A percentile compares a stretch with the other conserved stretches of the same genome.
Evolutionary conservation across 441 rosid species (phyloP).

Genomic region (Brassica hybrid): DNA sequence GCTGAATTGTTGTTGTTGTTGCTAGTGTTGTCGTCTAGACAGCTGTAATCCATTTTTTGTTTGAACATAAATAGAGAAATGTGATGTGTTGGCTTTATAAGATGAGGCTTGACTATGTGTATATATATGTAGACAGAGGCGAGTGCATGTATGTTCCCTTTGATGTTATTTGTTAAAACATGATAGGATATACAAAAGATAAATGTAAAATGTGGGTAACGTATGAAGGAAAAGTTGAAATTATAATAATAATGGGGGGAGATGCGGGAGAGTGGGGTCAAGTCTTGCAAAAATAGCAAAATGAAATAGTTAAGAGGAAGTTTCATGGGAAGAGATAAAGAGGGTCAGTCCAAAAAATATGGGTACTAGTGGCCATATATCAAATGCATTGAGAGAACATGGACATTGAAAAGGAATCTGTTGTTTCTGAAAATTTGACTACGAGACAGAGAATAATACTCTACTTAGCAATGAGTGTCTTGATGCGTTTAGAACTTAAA

Average conservation of each 20-base stretch:
- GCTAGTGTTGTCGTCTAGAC: conserved; percentile 62
- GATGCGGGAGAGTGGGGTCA: conserved; percentile 36
- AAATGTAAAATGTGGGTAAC: conserved; percentile 40
- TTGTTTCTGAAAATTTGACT: not conserved
- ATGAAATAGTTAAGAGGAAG: conserved; percentile 28
- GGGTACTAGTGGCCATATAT: conserved; percentile 22
- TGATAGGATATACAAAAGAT: not conserved
- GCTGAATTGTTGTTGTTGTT: conserved; percentile 48
- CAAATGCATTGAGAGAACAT: not conserved
- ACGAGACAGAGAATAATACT: not conserved
- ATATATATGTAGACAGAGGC: conserved; percentile 2
- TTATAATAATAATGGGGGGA: not conserved
- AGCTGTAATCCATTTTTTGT: conserved; percentile 65
- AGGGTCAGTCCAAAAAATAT: conserved; percentile 36
- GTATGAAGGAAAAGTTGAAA: not conserved
- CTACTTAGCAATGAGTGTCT: conserved; percentile 6
- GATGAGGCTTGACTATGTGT: conserved; percentile 22
- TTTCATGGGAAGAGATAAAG: conserved; percentile 33
- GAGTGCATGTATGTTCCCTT: conserved; percentile 38
- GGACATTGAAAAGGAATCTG: conserved; percentile 4
- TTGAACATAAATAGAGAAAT: not conserved
- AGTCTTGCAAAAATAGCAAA: conserved; percentile 29
- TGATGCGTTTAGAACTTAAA: not conserved
- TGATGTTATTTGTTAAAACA: conserved; percentile 15
- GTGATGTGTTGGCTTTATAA: conserved; percentile 29